Conservation (phyloP, 23 red algal species). For the Chondrus crispus region DNA sequence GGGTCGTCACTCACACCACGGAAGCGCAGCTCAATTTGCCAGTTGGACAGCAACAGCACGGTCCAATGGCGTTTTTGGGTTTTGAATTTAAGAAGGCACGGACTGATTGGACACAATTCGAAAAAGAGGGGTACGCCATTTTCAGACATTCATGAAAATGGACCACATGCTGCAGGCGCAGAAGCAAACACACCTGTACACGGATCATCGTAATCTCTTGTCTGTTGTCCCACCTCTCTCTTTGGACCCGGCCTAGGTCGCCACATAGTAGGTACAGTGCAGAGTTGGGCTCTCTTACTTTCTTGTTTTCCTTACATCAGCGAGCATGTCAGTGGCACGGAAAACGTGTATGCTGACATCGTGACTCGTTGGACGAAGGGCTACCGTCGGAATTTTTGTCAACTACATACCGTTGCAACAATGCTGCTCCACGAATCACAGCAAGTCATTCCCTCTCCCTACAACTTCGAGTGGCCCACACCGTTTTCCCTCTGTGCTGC, state of each 20-base stretch:
- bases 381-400: too few species aligned
- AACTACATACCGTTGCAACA: too few species aligned
- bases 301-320: neutral
- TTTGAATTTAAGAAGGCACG: neutral
- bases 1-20: neutral
- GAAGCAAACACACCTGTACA: neutral
- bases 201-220: neutral
- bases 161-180: neutral
- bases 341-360: neutral
- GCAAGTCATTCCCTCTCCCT: too few species aligned
- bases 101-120: neutral
- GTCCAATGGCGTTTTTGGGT: neutral
- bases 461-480: too few species aligned
- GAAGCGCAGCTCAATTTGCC: neutral
- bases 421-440: too few species aligned
- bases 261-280: neutral
- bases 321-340: neutral
- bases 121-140: neutral
- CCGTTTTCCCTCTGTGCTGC: too few species aligned
- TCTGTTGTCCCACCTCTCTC: neutral
- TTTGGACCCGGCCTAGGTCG: neutral
- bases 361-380: neutral
- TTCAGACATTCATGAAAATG: neutral
- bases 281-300: neutral
- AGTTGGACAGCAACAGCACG: neutral